These are phyloP conservation scores for Cucumis variabilis DNA, from an alignment of 331 rosid genomes.

Conservation along the genomic window DNA sequence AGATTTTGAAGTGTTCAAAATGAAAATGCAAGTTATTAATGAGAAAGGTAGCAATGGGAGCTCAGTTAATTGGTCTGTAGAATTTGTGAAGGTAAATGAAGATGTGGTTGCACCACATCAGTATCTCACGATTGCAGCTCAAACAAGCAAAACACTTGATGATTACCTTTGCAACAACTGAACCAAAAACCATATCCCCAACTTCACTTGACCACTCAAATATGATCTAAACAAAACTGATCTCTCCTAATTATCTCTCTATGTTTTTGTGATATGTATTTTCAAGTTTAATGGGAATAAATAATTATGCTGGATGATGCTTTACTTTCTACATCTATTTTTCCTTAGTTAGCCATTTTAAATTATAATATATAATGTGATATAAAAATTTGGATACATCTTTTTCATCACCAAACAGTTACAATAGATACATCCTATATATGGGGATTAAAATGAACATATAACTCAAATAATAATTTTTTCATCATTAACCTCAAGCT, in stretches of 20 bases:
- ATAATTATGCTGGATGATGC: background rate
- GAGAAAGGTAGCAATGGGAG: background rate
- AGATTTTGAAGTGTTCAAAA: constrained; percentile 15
- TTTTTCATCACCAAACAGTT: too few relatives aligned
- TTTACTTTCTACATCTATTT: too few relatives aligned
- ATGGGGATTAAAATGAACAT: too few relatives aligned
- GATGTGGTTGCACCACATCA: background rate
- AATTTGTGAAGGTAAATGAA: background rate
- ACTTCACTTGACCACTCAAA: background rate
- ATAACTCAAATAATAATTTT: too few relatives aligned
- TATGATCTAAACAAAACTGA: background rate
- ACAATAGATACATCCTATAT: too few relatives aligned
- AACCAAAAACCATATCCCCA: background rate
- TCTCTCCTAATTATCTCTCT: background rate
- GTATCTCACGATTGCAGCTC: background rate
- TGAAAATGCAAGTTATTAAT: background rate
- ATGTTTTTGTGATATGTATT: background rate
- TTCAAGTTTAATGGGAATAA: background rate
- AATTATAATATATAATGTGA: too few relatives aligned
- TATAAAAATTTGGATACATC: too few relatives aligned
- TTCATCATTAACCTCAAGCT: too few relatives aligned
- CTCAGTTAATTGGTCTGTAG: background rate
- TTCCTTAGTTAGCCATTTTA: too few relatives aligned
- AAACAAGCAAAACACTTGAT: background rate
- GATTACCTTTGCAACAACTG: constrained; percentile 10